Evolutionary conservation across 1,139 yeast genomes (phyloP).

Genomic region (Saccharomyces hybrid): DNA sequence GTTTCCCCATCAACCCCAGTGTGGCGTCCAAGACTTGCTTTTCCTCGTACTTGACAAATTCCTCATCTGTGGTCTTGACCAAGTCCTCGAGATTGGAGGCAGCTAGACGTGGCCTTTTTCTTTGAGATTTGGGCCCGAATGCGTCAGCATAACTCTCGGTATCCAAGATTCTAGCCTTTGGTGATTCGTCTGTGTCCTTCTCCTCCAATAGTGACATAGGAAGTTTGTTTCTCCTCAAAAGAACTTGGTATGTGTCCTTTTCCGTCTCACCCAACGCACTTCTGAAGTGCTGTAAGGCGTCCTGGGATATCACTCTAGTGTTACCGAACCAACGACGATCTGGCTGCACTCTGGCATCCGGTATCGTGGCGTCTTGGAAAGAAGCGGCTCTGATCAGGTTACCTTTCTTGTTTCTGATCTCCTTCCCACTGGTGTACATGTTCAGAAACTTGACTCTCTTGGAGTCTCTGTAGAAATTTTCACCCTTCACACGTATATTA

Average conservation of each 20-base stretch:
- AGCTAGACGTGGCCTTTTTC: constrained; percentile 81
- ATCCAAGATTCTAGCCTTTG: constrained; percentile 72
- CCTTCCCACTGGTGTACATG: constrained; percentile 90
- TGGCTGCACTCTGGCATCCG: constrained; percentile 91
- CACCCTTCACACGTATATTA: constrained; percentile 90
- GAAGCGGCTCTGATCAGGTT: constrained; percentile 82
- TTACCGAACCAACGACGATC: constrained; percentile 97
- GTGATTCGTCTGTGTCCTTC: constrained; percentile 62
- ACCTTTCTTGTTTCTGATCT: constrained; percentile 79
- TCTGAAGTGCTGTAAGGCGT: constrained; percentile 87
- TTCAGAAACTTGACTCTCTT: constrained; percentile 81
- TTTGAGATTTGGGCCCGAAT: constrained; percentile 92
- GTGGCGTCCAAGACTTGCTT: constrained; percentile 64
- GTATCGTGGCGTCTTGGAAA: constrained; percentile 79
- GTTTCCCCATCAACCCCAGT: constrained; percentile 71
- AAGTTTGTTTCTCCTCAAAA: constrained; percentile 79
- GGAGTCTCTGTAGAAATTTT: constrained; percentile 92
- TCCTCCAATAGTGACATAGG: constrained; percentile 95
- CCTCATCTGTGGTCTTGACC: constrained; percentile 53
- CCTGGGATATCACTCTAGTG: constrained; percentile 95
- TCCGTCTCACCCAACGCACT: constrained; percentile 87
- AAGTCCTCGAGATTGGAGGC: constrained; percentile 75
- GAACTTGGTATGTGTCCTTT: constrained; percentile 79
- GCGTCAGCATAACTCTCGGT: constrained; percentile 77
- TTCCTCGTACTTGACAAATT: constrained; percentile 58